Conservation (phyloP, 2,329 filamentous ascomycete genomes). For the Pseudogymnoascus pannorum region DNA sequence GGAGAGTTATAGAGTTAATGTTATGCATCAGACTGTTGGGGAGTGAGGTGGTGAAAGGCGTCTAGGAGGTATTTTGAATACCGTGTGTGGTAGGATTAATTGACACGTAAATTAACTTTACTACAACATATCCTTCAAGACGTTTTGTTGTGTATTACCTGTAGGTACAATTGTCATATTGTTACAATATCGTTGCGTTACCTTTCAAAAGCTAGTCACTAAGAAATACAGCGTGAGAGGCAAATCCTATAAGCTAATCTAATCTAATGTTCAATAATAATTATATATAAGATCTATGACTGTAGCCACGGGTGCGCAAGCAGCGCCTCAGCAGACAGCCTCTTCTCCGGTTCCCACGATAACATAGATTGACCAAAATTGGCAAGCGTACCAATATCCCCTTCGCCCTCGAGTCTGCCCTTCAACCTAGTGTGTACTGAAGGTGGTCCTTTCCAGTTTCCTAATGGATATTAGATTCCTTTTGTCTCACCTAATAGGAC, state of each 20-base stretch:
- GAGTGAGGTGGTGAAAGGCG: neutral
- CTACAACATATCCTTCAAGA: no score
- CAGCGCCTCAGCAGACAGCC: neutral
- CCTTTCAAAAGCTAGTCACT: neutral
- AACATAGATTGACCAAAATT: neutral
- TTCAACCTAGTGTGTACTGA: neutral
- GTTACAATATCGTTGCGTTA: neutral
- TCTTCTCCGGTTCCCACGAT: neutral
- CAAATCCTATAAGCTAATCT: neutral
- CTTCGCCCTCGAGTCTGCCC: neutral
- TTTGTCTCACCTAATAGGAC: no score
- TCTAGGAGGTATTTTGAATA: neutral
- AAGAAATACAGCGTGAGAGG: neutral
- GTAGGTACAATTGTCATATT: neutral
- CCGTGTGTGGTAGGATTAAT: no score
- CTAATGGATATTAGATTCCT: no score
- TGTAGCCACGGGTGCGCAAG: neutral
- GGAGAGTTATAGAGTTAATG: conserved; percentile 43
- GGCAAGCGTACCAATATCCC: neutral
- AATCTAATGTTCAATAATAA: neutral
- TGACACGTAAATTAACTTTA: no score
- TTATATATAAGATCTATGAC: neutral
- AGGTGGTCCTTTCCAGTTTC: neutral
- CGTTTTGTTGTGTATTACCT: no score
- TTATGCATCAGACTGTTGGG: conserved; percentile 38